Base-by-base conservation (phyloP, 768 basidiomycete species). In the Agrocybe chaxingu region DNA sequence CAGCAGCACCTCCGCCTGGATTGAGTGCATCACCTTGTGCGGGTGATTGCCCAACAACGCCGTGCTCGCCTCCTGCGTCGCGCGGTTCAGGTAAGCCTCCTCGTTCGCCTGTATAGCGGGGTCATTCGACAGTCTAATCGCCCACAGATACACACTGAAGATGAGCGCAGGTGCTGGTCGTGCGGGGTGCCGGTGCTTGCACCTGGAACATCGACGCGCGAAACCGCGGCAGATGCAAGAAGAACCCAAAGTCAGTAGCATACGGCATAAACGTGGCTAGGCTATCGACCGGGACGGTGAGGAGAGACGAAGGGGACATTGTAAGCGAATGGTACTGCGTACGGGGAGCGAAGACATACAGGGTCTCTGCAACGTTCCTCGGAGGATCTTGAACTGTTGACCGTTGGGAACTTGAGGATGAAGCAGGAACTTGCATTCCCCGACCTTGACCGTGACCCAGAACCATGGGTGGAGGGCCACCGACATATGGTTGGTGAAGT, bases 1-100 rank as follows among this genome's bases (percentile, higher is more conserved):
- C 16, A 87, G 69, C 16, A 87, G 67, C 3, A 85, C 68, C 50
- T 84, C 77, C 1, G 77, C 69, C 54, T 82, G 81, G 10, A 82
- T 67, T 1, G 75, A 66, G 31, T 80, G 72, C 36, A 82, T 58
- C n/a, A 77, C 66, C 55, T 61, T 60, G 2, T 70, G 56, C 30
- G 73, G 72, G 32, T 81, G 78, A 1, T 49, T 53, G 6, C 68
- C 64, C 3, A 74, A 71, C 8, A 79, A 60, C 8, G 62, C 60
- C 3, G 63, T 63, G 6, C 74, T 64, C 0, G 74, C 65, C 19
- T 70, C 66, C 8, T 73, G 62, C 29, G 76, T 63, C 0, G 77
- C 72, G 30, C 71, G 73, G 1, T 68, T 58, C n/a, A 84, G 68
- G 49, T 79, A 67, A 3, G 60, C 59, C 0, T 60, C 54, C 60